Conservation (phyloP, 225 moss, liverwort and hornwort genomes). For the Thuidium tamariscinum region DNA sequence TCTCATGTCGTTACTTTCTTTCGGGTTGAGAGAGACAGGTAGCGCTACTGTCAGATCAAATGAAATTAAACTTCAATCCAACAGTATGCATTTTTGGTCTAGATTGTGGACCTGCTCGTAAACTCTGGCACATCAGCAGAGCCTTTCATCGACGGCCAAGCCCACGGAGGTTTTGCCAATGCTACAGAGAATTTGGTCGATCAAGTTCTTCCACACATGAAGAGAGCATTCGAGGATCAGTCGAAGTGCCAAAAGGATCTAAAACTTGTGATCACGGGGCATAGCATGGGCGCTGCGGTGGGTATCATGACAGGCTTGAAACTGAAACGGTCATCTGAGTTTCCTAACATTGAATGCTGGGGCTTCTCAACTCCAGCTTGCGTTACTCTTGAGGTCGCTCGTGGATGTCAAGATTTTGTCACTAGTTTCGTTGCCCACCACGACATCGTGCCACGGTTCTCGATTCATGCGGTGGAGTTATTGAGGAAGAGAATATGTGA, state of each 20-base stretch:
- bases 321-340: conserved; percentile 34
- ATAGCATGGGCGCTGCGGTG: conserved; percentile 93
- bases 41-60: not conserved
- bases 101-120: conserved; percentile 81
- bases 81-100: not conserved
- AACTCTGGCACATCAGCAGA: conserved; percentile 71
- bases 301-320: conserved; percentile 53
- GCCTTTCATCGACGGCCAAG: conserved; percentile 38
- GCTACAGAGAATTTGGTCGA: conserved; percentile 47
- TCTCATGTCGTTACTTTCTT: not conserved
- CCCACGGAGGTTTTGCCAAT: conserved; percentile 70
- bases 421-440: conserved; percentile 64
- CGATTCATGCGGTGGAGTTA: conserved; percentile 52
- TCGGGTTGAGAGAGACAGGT: not conserved
- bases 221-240: conserved; percentile 64
- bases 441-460: conserved; percentile 87
- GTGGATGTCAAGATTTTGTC: conserved; percentile 52
- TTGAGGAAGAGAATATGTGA: conserved; percentile 50
- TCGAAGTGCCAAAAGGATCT: conserved; percentile 31
- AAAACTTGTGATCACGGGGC: conserved; percentile 75
- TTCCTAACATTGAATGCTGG: conserved; percentile 64
- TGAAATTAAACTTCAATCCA: not conserved
- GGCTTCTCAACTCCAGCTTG: conserved; percentile 76
- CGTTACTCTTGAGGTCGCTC: conserved; percentile 64
- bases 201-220: conserved; percentile 59